Base-by-base conservation (phyloP, 192 early-diverging fungal genomes). In the Backusella australiensis region DNA sequence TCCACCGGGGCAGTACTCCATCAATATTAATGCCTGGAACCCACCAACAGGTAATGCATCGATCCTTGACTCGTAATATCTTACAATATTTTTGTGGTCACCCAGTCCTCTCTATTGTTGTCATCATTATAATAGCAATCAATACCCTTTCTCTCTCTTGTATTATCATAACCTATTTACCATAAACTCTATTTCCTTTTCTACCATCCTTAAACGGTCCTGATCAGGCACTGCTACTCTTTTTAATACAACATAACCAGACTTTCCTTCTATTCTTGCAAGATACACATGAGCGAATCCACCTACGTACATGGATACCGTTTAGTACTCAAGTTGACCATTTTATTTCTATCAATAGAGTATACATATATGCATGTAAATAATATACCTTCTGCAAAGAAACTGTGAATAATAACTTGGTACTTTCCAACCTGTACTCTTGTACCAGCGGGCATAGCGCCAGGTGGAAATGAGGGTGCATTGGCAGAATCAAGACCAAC, bases 251-350 rank as follows among this genome's bases (percentile, higher is more conserved):
- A 91, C 90, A 19, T 77, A 81, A 17, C 85, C 77, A 15, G 86
- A 86, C 11, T 82, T 82, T 52, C 84, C 85, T 39, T 85, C 78
- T 5, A 90, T 80, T 4, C 83, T 81, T 0, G 94, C 95, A 52
- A 94, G 78, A 78, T 98, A 98, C 21, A 98, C 91, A 84, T 97
- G 94, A 14, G 97, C 95, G 76, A 96, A 94, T 6, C 95, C 96
- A 66, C 97, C 95, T 93, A 68, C 1, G 29, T 15, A 69, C 6
- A 56, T 42, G 17, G 15, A 14, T n/a, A 66, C 23, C 21, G 7
- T 46, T 12, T 29, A 36, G 2, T 74, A 39, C 36, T 68, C 8
- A 53, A 17, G 6, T 53, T 8, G 6, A 44, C 14, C 34, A 71
- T 6, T 15, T 70, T 29, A 9, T 2, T 69, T 23, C 19, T 38